Conservation (phyloP, 345 rosid species). For the Raphanus raphanistrum region DNA sequence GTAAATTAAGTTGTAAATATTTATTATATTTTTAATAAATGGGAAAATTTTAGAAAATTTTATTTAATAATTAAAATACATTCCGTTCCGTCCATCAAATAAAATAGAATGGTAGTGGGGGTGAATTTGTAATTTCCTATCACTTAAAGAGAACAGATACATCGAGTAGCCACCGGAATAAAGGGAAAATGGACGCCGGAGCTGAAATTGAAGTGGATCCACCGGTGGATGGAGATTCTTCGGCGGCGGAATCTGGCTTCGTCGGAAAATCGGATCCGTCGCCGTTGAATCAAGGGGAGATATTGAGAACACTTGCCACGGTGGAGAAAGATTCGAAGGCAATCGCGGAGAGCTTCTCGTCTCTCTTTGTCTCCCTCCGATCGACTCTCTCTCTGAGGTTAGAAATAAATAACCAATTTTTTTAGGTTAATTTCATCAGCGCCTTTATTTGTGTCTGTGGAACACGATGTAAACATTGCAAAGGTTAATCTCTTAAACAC, state of each 20-base stretch:
- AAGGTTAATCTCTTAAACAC: too few species aligned
- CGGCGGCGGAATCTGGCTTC: slow-evolving; percentile 1
- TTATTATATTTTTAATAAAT: too few species aligned
- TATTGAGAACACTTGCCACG: slow-evolving; percentile 65
- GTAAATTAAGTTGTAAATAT: too few species aligned
- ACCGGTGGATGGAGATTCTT: slow-evolving; percentile 4
- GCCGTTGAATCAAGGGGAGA: slow-evolving; percentile 47
- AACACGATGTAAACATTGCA: not conserved
- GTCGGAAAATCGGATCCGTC: slow-evolving; percentile 27
- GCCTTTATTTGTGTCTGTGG: not conserved
- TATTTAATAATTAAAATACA: too few species aligned
- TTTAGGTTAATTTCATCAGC: not conserved
- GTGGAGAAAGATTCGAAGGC: slow-evolving; percentile 87
- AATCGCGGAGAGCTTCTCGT: slow-evolving; percentile 79
- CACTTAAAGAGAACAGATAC: too few species aligned
- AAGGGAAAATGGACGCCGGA: not conserved
- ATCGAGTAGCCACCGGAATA: too few species aligned
- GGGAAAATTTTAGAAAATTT: too few species aligned
- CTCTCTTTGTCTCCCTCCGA: slow-evolving; percentile 81
- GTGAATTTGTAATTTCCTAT: too few species aligned
- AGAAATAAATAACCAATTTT: not conserved
- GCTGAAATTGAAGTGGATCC: slow-evolving; percentile 4
- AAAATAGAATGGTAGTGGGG: too few species aligned
- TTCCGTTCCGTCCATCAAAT: too few species aligned
- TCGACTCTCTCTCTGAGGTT: slow-evolving; percentile 83